Percentiles rank a stretch among this genome's conserved stretches.
Evolutionary conservation across 2,329 filamentous ascomycete genomes (phyloP).

Genomic region (Clarireedia homoeocarpa): DNA sequence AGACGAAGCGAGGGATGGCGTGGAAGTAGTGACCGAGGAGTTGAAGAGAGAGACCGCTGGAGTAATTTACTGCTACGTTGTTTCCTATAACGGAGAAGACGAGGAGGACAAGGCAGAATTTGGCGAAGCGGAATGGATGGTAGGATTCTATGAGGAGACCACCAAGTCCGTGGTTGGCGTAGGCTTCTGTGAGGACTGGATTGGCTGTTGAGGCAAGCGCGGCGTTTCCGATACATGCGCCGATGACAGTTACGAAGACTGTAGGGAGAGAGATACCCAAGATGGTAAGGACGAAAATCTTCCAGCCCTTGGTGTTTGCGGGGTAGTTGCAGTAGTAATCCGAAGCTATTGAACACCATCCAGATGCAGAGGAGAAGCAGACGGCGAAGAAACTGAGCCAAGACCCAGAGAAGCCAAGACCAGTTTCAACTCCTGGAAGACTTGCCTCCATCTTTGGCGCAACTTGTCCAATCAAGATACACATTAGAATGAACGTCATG

Average conservation of each 20-base stretch:
- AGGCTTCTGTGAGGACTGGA: constrained; percentile 33
- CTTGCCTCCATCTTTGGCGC: constrained; percentile 36
- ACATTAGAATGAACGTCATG: constrained; percentile 38
- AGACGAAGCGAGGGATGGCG: constrained; percentile 29
- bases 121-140: constrained; percentile 39
- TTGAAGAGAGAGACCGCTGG: constrained; percentile 25
- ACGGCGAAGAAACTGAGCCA: constrained; percentile 25
- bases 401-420: constrained; percentile 29
- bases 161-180: constrained; percentile 37
- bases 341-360: constrained; percentile 27
- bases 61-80: constrained; percentile 28
- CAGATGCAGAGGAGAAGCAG: constrained; percentile 24
- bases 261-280: constrained; percentile 25
- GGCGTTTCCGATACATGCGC: constrained; percentile 34
- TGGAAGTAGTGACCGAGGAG: constrained; percentile 28
- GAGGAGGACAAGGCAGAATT: constrained; percentile 35
- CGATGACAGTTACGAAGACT: constrained; percentile 37
- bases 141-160: constrained; percentile 39
- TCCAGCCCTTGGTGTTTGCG: constrained; percentile 26
- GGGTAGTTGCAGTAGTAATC: constrained; percentile 30
- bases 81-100: constrained; percentile 28
- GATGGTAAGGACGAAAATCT: constrained; percentile 25
- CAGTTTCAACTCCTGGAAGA: constrained; percentile 27
- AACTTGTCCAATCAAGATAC: constrained; percentile 40
- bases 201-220: constrained; percentile 29